These are phyloP conservation scores for Stagonosporopsis cucurbitacearum DNA, from an alignment of 2,329 filamentous ascomycete species.

Conservation along the genomic window DNA sequence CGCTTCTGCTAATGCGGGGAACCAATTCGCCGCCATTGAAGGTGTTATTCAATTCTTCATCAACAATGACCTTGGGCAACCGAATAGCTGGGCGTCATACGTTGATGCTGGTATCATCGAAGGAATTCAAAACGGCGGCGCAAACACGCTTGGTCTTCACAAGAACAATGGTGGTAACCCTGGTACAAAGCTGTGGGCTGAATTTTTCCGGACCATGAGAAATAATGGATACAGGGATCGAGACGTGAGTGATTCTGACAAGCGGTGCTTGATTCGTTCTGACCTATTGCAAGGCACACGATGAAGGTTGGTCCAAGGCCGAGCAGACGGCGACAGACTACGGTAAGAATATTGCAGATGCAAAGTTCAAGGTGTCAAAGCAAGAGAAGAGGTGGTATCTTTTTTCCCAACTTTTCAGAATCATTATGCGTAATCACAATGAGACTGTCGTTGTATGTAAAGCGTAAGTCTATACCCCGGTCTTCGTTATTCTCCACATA, in stretches of 20 bases:
- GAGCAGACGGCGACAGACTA: conserved; percentile 2
- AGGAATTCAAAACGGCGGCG: conserved; percentile 4
- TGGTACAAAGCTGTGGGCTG: neutral
- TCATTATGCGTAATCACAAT: conserved; percentile 4
- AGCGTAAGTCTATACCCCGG: neutral
- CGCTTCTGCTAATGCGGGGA: neutral
- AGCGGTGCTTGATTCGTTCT: neutral
- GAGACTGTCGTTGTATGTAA: neutral
- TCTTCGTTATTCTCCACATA: neutral
- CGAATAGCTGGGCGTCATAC: neutral
- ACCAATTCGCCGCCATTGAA: conserved; percentile 2
- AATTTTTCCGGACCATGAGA: conserved; percentile 1
- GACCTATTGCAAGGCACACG: neutral
- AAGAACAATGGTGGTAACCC: neutral
- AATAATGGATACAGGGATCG: neutral
- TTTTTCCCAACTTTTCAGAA: conserved; percentile 1
- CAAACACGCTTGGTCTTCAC: neutral
- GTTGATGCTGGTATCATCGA: conserved; percentile 5
- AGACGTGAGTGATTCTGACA: neutral
- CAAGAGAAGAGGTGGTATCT: conserved; percentile 6
- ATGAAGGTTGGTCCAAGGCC: neutral
- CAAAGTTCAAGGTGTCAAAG: neutral
- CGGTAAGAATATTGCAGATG: conserved; percentile 2
- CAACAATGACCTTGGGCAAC: neutral
- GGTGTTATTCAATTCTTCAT: conserved; percentile 5